These are phyloP conservation scores for Boletus rex-veris DNA, from an alignment of 768 basidiomycete genomes.

Conservation along the genomic window DNA sequence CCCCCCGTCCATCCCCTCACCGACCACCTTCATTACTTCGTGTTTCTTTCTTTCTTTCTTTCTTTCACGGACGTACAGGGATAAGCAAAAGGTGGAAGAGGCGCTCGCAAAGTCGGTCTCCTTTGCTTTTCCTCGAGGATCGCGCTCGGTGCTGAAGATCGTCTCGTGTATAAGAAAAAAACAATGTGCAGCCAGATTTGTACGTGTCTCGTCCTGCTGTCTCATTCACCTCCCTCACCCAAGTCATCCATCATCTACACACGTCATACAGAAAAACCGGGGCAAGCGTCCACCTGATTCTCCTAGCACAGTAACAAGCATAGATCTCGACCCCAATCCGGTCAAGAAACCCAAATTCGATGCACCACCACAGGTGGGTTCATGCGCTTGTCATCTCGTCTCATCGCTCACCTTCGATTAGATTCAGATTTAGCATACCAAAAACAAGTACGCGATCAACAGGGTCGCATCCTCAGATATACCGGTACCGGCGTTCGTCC, in stretches of 20 bases:
- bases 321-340: conserved; percentile 32
- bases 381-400: not conserved
- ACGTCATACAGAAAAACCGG: conserved; percentile 45
- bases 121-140: not conserved
- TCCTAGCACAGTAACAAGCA: conserved; percentile 30
- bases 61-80: conserved; percentile 36
- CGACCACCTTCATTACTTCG: not conserved
- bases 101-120: conserved; percentile 44
- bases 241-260: too few relatives aligned
- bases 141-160: not conserved
- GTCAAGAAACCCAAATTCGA: conserved; percentile 40
- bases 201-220: conserved; percentile 21
- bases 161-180: conserved; percentile 44
- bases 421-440: conserved; percentile 29
- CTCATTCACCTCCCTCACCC: not conserved
- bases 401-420: not conserved
- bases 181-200: conserved; percentile 59
- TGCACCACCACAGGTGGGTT: conserved; percentile 29
- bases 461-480: conserved; percentile 42
- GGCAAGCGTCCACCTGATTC: conserved; percentile 53
- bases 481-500: conserved; percentile 37
- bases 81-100: conserved; percentile 54
- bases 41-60: too few relatives aligned
- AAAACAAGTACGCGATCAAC: conserved; percentile 37
- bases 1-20: not conserved